These are phyloP conservation scores for Castanea sativa DNA, from an alignment of 306 rosid genomes.

Conservation along the genomic window DNA sequence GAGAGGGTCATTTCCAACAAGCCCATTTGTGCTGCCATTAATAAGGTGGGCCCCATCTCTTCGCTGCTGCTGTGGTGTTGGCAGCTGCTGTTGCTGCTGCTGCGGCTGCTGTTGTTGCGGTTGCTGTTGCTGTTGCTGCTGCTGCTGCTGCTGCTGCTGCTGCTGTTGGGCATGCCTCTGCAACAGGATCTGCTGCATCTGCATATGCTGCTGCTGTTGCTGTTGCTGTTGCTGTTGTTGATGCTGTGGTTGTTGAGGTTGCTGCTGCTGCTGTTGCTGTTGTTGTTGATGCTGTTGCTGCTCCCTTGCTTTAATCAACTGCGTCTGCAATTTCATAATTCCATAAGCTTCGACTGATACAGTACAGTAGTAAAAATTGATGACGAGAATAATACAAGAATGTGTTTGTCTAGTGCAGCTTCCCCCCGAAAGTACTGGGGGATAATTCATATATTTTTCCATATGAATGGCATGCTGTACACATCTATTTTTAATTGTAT, in stretches of 20 bases:
- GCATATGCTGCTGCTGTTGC: slow-evolving; percentile 75
- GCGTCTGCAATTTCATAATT: slow-evolving; percentile 60
- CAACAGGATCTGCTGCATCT: slow-evolving; percentile 65
- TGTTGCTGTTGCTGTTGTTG: slow-evolving; percentile 53
- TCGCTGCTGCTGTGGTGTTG: slow-evolving; percentile 42
- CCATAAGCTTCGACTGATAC: slow-evolving; percentile 28
- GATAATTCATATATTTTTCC: background rate
- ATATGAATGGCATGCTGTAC: too few relatives aligned
- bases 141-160: slow-evolving; percentile 46
- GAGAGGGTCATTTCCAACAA: slow-evolving; percentile 70
- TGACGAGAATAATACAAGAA: background rate
- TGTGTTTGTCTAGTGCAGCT: background rate
- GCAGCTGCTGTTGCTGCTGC: slow-evolving; percentile 46
- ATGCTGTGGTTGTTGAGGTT: slow-evolving; percentile 40
- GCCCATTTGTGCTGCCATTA: slow-evolving; percentile 84
- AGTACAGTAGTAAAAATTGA: background rate
- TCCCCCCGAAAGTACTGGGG: background rate
- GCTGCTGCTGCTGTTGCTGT: slow-evolving; percentile 51
- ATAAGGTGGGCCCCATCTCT: slow-evolving; percentile 87
- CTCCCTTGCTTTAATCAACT: slow-evolving; percentile 84
- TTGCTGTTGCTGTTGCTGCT: slow-evolving; percentile 60
- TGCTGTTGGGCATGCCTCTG: slow-evolving; percentile 83
- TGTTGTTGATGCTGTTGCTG: slow-evolving; percentile 78
- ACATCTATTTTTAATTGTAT: background rate
- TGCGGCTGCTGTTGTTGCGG: slow-evolving; percentile 53